Conservation (phyloP, 495 filamentous ascomycete species). For the Aspergillus steynii region DNA sequence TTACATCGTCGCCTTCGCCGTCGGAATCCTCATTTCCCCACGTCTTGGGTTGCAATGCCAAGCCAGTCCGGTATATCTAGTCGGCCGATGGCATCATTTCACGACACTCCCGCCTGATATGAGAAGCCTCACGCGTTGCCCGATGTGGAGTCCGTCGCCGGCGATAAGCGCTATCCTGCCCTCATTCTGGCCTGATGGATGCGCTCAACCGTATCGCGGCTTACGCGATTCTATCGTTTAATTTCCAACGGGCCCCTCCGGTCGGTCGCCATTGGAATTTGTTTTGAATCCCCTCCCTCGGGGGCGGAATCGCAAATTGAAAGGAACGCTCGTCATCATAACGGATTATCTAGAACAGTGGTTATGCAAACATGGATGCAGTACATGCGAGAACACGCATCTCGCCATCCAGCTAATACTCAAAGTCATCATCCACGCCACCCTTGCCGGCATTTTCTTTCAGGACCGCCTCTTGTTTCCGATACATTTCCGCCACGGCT, state of each 20-base stretch:
- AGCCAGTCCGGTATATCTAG: constrained; percentile 9
- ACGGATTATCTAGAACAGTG: not conserved
- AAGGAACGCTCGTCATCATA: not conserved
- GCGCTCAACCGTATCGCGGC: not conserved
- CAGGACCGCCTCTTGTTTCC: constrained; percentile 82
- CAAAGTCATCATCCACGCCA: constrained; percentile 95
- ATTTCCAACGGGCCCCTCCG: not conserved
- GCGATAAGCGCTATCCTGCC: not conserved
- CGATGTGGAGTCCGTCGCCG: not conserved
- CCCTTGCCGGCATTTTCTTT: constrained; percentile 66
- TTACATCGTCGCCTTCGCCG: constrained; percentile 1
- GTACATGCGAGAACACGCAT: not conserved
- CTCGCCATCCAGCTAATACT: constrained; percentile 61
- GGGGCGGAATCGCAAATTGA: not conserved
- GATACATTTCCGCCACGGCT: constrained; percentile 95
- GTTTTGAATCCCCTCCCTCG: not conserved
- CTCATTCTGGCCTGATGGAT: not conserved
- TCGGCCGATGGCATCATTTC: not conserved
- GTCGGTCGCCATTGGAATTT: not conserved
- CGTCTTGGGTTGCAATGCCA: constrained; percentile 34
- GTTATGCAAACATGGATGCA: not conserved
- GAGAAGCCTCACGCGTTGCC: not conserved
- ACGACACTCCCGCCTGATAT: not conserved
- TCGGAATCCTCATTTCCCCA: not conserved
- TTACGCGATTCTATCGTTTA: constrained; percentile 1